phyloP scores from a whole-genome alignment of 352 stramenopile genomes.

The Pythium periplocum region DNA sequence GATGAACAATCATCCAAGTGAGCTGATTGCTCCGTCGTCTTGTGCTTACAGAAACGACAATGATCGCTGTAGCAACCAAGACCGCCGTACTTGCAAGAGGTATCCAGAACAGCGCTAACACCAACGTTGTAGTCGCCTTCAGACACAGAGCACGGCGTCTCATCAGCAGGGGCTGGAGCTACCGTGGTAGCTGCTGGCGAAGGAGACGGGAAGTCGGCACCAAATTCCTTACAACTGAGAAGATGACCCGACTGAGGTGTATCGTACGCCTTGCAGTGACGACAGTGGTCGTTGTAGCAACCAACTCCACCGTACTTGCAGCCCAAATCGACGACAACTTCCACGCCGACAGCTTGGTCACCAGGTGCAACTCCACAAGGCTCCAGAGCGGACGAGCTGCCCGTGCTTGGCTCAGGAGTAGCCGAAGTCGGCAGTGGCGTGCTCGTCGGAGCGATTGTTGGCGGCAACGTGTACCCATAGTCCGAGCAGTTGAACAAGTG shows the following conservation, averaged over 20 bases:
- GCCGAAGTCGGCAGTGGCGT: neutral
- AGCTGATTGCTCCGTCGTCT: constrained; percentile 5
- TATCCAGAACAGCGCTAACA: constrained; percentile 11
- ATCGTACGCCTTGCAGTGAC: constrained; percentile 20
- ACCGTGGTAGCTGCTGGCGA: constrained; percentile 12
- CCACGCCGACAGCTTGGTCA: constrained; percentile 26
- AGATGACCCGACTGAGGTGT: too few species aligned
- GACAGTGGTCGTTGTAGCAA: constrained; percentile 32
- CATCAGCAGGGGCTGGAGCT: constrained; percentile 15
- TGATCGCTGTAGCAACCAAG: constrained; percentile 7
- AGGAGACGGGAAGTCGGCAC: neutral
- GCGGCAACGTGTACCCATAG: neutral
- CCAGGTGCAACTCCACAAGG: neutral
- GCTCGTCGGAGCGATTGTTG: too few species aligned
- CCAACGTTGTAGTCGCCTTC: constrained; percentile 26
- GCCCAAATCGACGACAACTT: constrained; percentile 22
- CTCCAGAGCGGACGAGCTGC: too few species aligned
- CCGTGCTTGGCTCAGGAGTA: neutral
- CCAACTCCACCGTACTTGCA: constrained; percentile 29
- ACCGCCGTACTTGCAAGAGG: constrained; percentile 4
- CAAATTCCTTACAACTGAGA: constrained; percentile 3
- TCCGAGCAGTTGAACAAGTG: constrained; percentile 11
- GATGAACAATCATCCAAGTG: constrained; percentile 1
- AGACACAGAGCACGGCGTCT: constrained; percentile 19
- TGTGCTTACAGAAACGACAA: constrained; percentile 10